Evolutionary conservation across 495 filamentous ascomycete genomes (phyloP).

Genomic region (Copromyces sp.): DNA sequence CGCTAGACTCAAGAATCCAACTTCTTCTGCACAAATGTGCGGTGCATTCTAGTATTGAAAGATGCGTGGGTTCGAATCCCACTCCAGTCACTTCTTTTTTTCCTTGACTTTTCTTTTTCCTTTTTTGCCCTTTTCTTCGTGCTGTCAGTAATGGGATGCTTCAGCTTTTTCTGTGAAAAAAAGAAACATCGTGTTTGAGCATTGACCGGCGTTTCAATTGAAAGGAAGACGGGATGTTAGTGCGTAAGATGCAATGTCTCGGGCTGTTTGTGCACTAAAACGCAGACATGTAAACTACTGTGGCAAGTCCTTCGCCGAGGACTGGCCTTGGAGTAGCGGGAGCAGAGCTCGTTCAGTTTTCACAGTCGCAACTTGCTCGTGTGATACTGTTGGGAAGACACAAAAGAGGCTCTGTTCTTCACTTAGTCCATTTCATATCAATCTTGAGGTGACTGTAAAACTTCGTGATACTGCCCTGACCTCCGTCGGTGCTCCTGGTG

Average conservation of each 20-base stretch:
- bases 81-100: slow-evolving; percentile 16
- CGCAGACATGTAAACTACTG: background rate
- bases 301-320: background rate
- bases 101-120: background rate
- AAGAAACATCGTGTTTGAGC: too few relatives aligned
- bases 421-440: background rate
- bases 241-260: background rate
- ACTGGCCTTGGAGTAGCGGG: background rate
- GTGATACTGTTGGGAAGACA: background rate
- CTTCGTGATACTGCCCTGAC: background rate
- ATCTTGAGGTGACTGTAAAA: background rate
- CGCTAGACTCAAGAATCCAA: slow-evolving; percentile 20
- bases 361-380: background rate
- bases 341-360: background rate
- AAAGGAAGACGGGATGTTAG: background rate
- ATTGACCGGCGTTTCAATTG: background rate
- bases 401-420: background rate
- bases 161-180: background rate
- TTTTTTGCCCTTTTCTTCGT: background rate
- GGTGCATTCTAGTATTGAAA: slow-evolving; percentile 3
- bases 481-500: background rate
- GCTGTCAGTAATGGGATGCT: background rate
- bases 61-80: slow-evolving; percentile 2
- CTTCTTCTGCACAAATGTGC: slow-evolving; percentile 5
- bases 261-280: background rate